phyloP scores from a whole-genome alignment of 2,329 filamentous ascomycete species.

The Apiospora saccharicola region DNA sequence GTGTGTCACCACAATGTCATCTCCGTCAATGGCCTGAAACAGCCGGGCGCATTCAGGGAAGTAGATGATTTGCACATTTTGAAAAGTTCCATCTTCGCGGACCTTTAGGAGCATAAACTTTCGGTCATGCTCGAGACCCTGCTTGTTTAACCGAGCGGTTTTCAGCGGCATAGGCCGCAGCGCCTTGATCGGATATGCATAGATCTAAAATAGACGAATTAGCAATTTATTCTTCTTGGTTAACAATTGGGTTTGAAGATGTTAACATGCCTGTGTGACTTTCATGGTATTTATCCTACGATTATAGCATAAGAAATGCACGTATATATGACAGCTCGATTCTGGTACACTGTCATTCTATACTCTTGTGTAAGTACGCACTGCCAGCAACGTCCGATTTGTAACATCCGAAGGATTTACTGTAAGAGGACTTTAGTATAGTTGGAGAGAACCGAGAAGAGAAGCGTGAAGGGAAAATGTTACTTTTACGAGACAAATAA shows the following conservation, averaged over 20 bases:
- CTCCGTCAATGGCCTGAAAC: slow-evolving; percentile 57
- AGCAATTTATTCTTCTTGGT: not conserved
- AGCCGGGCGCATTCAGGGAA: slow-evolving; percentile 71
- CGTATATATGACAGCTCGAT: not conserved
- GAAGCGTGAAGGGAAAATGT: not conserved
- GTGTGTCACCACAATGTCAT: slow-evolving; percentile 53
- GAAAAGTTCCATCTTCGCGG: slow-evolving; percentile 40
- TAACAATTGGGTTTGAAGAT: not conserved
- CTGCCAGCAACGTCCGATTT: not conserved
- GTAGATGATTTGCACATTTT: slow-evolving; percentile 61
- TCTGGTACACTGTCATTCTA: not conserved
- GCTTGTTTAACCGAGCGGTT: slow-evolving; percentile 61
- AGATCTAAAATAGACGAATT: slow-evolving; percentile 57
- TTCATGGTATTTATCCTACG: not conserved
- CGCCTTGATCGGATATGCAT: slow-evolving; percentile 78
- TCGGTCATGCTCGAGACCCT: slow-evolving; percentile 72
- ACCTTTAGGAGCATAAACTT: slow-evolving; percentile 73
- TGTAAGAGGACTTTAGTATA: not conserved
- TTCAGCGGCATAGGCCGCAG: slow-evolving; percentile 67
- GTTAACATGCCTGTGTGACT: slow-evolving; percentile 3
- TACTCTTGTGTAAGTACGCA: not conserved
- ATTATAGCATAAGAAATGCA: not conserved
- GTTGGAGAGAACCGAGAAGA: not conserved
- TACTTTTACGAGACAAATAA: not conserved
- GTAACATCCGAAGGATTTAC: not conserved